phyloP scores from a whole-genome alignment of 129 eudicot genomes.

The Helichrysum umbraculigerum region DNA sequence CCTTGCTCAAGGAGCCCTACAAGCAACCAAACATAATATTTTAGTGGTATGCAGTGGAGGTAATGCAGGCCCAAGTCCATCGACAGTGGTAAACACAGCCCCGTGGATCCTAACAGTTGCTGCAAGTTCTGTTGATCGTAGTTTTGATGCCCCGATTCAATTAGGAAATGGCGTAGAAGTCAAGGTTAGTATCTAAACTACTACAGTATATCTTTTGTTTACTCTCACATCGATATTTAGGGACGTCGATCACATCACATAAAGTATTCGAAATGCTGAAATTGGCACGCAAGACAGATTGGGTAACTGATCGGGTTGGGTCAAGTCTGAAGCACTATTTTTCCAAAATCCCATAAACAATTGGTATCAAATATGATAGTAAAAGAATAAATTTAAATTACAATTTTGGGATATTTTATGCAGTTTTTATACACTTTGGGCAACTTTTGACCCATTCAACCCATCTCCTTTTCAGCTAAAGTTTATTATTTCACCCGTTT shows the following conservation, averaged over 20 bases:
- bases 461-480: no score
- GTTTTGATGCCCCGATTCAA: constrained; percentile 51
- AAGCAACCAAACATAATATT: constrained; percentile 65
- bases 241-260: neutral
- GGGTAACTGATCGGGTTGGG: no score
- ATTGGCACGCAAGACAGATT: neutral
- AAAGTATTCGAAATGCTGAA: neutral
- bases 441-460: no score
- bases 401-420: neutral
- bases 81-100: constrained; percentile 70
- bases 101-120: constrained; percentile 93
- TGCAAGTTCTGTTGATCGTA: constrained; percentile 84
- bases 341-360: neutral
- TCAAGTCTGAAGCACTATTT: neutral
- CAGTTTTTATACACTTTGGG: no score
- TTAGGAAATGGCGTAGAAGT: constrained; percentile 68
- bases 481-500: no score
- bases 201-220: neutral
- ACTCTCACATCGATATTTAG: neutral
- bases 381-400: neutral
- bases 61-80: constrained; percentile 62
- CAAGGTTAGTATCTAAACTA: constrained; percentile 44
- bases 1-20: constrained; percentile 83
- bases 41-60: constrained; percentile 85
- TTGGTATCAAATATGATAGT: neutral